These are phyloP conservation scores for Diaporthe australafricana DNA, from an alignment of 2,329 filamentous ascomycete species.

Conservation along the genomic window DNA sequence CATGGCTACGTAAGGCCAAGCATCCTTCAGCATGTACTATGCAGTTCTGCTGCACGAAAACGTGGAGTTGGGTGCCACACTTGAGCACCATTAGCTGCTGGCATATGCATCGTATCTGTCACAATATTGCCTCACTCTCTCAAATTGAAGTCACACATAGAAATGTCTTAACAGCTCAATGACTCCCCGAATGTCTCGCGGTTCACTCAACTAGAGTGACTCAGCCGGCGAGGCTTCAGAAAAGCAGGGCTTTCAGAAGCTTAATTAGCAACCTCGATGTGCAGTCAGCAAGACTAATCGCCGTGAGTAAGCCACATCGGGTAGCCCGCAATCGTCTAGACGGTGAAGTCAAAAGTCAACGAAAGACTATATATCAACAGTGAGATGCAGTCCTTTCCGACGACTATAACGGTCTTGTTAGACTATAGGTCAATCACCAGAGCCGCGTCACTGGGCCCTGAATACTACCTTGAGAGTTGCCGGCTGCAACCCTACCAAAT, in stretches of 20 bases:
- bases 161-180: too few relatives aligned
- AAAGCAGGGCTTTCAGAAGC: too few relatives aligned
- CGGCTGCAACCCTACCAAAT: conserved; percentile 11
- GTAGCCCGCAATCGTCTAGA: neutral
- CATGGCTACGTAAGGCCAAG: too few relatives aligned
- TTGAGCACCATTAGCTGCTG: too few relatives aligned
- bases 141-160: neutral
- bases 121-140: neutral
- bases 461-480: neutral
- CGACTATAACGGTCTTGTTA: neutral
- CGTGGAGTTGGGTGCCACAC: too few relatives aligned
- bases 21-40: too few relatives aligned
- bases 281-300: neutral
- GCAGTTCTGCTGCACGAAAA: too few relatives aligned
- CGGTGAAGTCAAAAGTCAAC: neutral
- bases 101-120: neutral
- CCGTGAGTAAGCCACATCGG: neutral
- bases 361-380: neutral
- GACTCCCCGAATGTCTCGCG: neutral
- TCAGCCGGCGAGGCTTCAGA: neutral
- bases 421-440: neutral
- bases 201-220: neutral
- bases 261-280: neutral
- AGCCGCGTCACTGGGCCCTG: conserved; percentile 17
- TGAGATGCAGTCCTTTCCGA: neutral